Conservation (phyloP, 352 stramenopile species). For the Pythium sukuiense region DNA sequence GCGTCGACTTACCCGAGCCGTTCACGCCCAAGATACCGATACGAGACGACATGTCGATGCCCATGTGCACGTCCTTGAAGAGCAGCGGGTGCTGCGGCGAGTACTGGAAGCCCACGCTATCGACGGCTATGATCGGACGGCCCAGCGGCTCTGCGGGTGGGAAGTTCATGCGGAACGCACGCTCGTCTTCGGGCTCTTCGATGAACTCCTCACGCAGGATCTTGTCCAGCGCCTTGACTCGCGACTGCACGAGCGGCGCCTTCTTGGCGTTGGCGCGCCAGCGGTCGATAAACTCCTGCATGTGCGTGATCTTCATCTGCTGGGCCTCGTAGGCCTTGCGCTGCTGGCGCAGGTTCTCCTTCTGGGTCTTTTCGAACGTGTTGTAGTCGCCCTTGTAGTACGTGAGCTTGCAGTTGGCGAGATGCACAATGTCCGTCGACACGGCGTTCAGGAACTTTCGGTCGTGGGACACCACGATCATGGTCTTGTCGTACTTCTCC, state of each 20-base stretch:
- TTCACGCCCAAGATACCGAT: conserved; percentile 94
- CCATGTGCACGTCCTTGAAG: conserved; percentile 94
- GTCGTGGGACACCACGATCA: conserved; percentile 96
- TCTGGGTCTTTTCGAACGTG: conserved; percentile 93
- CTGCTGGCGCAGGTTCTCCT: conserved; percentile 93
- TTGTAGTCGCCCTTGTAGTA: conserved; percentile 97
- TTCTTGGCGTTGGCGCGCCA: conserved; percentile 63
- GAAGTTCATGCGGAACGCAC: conserved; percentile 94
- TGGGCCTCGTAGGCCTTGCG: conserved; percentile 88
- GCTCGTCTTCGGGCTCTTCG: conserved; percentile 92
- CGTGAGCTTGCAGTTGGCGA: conserved; percentile 90
- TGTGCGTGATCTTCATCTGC: conserved; percentile 91
- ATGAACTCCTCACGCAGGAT: conserved; percentile 87
- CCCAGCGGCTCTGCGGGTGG: conserved; percentile 93
- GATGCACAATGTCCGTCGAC: conserved; percentile 94
- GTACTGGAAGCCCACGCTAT: conserved; percentile 86
- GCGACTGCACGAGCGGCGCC: conserved; percentile 94
- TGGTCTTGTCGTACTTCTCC: conserved; percentile 91
- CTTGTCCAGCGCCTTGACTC: conserved; percentile 93
- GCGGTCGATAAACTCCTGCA: conserved; percentile 89
- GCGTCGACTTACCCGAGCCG: conserved; percentile 93
- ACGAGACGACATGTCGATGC: conserved; percentile 93
- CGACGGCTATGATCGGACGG: conserved; percentile 94
- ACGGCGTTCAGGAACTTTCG: conserved; percentile 97
- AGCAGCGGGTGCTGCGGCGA: conserved; percentile 52